Conservation (phyloP, 495 filamentous ascomycete species). For the Astrothelium subdiscretum region DNA sequence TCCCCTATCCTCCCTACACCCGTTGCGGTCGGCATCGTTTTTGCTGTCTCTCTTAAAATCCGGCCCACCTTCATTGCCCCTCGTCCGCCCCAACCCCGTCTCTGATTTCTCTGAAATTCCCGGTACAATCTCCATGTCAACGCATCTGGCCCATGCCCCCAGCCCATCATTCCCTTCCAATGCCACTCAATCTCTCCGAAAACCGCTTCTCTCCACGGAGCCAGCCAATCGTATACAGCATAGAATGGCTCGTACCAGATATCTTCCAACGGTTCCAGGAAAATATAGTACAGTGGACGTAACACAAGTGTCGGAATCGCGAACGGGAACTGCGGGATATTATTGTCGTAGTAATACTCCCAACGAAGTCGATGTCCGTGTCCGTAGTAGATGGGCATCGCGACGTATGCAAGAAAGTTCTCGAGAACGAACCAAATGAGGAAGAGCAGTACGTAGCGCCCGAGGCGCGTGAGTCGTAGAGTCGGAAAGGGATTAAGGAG, state of each 20-base stretch:
- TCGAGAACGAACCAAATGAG: neutral
- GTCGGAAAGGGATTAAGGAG: neutral
- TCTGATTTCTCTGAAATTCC: neutral
- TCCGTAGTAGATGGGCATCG: neutral
- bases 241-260: neutral
- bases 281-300: constrained; percentile 7
- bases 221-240: neutral
- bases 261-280: constrained; percentile 6
- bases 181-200: neutral
- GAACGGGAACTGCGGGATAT: constrained; percentile 14
- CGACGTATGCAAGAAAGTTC: neutral
- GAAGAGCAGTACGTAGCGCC: neutral
- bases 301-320: constrained; percentile 15
- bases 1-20: constrained; percentile 17
- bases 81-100: neutral
- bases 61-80: too few species aligned
- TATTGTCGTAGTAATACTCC: constrained; percentile 9
- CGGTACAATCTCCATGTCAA: neutral
- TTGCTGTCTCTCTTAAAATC: too few species aligned
- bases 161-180: neutral
- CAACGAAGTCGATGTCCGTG: neutral
- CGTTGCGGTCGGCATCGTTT: neutral
- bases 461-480: constrained; percentile 10
- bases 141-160: neutral
- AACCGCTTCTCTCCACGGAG: neutral